A percentile compares a stretch with the other conserved stretches of the same genome.
Conservation (phyloP, 2,329 filamentous ascomycete species). For the Alternaria dauci region DNA sequence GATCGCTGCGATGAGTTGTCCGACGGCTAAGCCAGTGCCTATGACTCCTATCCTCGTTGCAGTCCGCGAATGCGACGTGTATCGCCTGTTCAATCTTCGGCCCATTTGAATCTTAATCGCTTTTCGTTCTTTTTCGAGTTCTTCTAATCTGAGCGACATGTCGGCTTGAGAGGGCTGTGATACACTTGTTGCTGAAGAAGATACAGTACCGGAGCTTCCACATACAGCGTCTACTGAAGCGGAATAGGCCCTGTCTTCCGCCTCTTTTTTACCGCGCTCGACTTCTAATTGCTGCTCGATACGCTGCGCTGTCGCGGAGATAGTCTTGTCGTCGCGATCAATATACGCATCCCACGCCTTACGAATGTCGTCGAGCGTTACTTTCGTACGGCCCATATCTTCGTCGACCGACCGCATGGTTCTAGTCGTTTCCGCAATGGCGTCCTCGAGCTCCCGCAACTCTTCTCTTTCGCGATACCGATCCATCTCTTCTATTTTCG, state of each 20-base stretch:
- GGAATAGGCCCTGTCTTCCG: neutral
- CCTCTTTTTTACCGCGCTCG: neutral
- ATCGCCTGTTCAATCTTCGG: constrained; percentile 1
- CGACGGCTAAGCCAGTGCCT: constrained; percentile 17
- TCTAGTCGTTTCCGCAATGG: neutral
- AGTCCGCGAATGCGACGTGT: neutral
- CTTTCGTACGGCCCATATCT: neutral
- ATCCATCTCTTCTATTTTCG: neutral
- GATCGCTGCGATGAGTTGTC: constrained; percentile 22
- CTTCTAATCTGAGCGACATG: neutral
- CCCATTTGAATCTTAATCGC: neutral
- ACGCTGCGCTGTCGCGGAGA: neutral
- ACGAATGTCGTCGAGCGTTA: neutral
- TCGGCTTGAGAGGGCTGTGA: neutral
- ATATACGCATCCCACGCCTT: neutral
- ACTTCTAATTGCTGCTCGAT: neutral
- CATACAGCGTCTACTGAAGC: neutral
- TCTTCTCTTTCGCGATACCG: neutral
- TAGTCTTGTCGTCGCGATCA: neutral
- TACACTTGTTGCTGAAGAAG: neutral
- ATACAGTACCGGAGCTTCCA: neutral
- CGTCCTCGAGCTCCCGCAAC: neutral
- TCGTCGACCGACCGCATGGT: neutral
- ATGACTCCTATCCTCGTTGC: constrained; percentile 8
- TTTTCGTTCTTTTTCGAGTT: neutral